Percentiles rank a stretch among this genome's conserved stretches.
Conservation (phyloP, 108 stramenopile genomes). For the Epithemia pelagica region DNA sequence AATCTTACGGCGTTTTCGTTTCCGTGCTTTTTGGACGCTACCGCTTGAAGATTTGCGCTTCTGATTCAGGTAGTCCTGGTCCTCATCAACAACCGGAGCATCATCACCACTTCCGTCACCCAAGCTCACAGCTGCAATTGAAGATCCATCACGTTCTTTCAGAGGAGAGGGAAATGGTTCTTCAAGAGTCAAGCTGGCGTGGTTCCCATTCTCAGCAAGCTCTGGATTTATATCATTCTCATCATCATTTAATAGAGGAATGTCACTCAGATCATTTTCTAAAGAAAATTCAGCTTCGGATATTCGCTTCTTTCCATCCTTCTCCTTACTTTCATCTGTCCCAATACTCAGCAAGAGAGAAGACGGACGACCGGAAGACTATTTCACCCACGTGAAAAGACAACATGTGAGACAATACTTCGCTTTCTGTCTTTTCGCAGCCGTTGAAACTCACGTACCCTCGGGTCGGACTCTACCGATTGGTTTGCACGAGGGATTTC, state of each 20-base stretch:
- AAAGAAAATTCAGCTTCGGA: constrained; percentile 4
- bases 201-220: not conserved
- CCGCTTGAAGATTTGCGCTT: constrained; percentile 12
- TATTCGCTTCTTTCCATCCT: constrained; percentile 19
- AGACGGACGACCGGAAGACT: constrained; percentile 5
- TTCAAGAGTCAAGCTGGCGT: not conserved
- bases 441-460: too few relatives aligned
- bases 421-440: too few relatives aligned
- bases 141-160: not conserved
- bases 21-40: constrained; percentile 34
- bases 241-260: not conserved
- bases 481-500: constrained; percentile 74
- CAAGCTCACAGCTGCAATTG: not conserved
- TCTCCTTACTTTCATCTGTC: constrained; percentile 3
- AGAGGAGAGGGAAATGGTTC: not conserved
- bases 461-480: constrained; percentile 30
- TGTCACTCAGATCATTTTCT: not conserved
- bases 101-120: not conserved
- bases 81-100: constrained; percentile 7
- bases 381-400: too few relatives aligned
- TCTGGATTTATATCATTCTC: not conserved
- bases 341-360: constrained; percentile 13
- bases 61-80: constrained; percentile 13
- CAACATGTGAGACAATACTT: not conserved
- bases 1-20: constrained; percentile 75